Base-by-base conservation (phyloP, 768 basidiomycete genomes). In the Termitomyces sp. region DNA sequence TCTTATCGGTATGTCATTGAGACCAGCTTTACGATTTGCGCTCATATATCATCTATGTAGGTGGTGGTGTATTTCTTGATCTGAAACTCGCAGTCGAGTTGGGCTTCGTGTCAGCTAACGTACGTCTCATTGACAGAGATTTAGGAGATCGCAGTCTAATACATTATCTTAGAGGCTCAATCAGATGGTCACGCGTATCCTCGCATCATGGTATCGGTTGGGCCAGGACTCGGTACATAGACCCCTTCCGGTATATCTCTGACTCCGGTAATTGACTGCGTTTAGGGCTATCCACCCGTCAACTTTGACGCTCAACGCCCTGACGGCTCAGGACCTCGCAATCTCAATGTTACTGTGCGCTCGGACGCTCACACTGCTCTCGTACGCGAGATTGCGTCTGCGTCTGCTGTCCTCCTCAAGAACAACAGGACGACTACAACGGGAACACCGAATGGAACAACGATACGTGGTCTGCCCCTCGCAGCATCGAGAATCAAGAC, bases 391-490 rank as follows among this genome's bases (percentile, higher is more conserved):
- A 85, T 92, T 33, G 89, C 82, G 3, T 78, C 82, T 1, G 83
- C 81, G 0, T 87, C 86, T 0, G 82, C 84, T 1, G 86, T 90
- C 20, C 69, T 91, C 31, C 75, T 90, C 16, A 90, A 90, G 73
- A 91, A 91, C 67, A 72, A 76, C 36, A 68, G 78, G 61, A 75
- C 70, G 18, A 68, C 70, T 33, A 74, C 67, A 56, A 72, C 64
- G 60, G 76, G 66, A 60, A 71, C 65, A 9, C 63, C 68, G 9
- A 58, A 63, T 15, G 78, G 78, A 2, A 67, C 61, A 4, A 74
- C 73, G 6, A 64, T 69, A n/a, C 70, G 76, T 16, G 79, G 80
- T 1, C 63, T 82, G 16, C 81, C 81, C 4, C 63, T 78, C 4
- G 66, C 78, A 16, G 71, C 75, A 18, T 72, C 79, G 36, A 76